Evolutionary conservation across 768 basidiomycete genomes (phyloP).

Genomic region (Termitomyces sp.): DNA sequence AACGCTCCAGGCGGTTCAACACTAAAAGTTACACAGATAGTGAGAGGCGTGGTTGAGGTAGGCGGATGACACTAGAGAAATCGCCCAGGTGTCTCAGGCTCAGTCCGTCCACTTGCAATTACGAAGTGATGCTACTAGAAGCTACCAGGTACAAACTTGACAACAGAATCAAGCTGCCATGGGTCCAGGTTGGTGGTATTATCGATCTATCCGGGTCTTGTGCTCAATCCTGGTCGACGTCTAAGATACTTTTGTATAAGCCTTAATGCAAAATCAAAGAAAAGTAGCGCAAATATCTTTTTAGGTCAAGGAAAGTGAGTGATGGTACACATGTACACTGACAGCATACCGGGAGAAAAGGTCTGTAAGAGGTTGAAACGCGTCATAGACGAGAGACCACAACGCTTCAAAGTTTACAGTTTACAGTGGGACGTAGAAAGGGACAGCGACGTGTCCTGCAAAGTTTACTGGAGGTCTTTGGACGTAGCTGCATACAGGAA

Average conservation of each 20-base stretch:
- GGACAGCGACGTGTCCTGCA: too few relatives aligned
- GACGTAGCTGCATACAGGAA: too few relatives aligned
- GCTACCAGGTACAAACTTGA: not conserved
- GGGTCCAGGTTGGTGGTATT: not conserved
- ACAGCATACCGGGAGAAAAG: too few relatives aligned
- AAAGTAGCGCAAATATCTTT: too few relatives aligned
- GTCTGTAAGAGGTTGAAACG: too few relatives aligned
- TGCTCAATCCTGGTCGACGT: not conserved
- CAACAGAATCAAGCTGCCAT: not conserved
- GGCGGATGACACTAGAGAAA: constrained; percentile 1
- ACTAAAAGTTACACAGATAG: not conserved
- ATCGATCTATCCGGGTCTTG: not conserved
- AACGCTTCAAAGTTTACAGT: too few relatives aligned
- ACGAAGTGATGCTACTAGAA: not conserved
- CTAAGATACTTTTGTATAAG: not conserved
- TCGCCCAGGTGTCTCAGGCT: not conserved
- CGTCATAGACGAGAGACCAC: too few relatives aligned
- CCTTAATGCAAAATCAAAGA: not conserved
- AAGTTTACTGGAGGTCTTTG: too few relatives aligned
- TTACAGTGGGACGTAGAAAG: too few relatives aligned
- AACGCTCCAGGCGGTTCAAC: constrained; percentile 12
- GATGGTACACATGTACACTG: too few relatives aligned
- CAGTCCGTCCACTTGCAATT: not conserved
- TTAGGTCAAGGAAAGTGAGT: too few relatives aligned
- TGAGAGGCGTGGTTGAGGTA: not conserved